phyloP scores from a whole-genome alignment of 768 basidiomycete genomes.

The Tulasnella sp. region DNA sequence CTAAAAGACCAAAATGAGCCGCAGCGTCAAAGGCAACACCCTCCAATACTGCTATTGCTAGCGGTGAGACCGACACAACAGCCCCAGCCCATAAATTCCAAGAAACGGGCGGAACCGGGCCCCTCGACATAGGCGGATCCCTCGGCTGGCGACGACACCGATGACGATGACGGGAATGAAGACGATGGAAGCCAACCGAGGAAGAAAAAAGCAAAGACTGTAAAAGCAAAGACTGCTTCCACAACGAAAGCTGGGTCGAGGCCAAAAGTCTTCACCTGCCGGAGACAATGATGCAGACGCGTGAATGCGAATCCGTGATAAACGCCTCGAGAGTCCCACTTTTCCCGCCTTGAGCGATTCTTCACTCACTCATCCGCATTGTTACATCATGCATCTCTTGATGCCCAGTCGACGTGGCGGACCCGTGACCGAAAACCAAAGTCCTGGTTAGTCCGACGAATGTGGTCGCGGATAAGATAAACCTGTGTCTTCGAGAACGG shows the following conservation, averaged over 20 bases:
- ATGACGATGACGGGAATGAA: neutral
- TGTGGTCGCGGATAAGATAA: too few relatives aligned
- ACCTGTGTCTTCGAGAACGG: too few relatives aligned
- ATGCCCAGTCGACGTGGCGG: too few relatives aligned
- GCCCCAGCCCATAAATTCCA: neutral
- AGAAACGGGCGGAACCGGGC: neutral
- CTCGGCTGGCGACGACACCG: neutral
- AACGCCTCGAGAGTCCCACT: neutral
- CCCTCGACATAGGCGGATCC: neutral
- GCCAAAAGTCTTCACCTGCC: neutral
- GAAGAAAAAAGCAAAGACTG: constrained; percentile 14
- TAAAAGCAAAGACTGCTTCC: neutral
- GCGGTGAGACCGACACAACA: neutral
- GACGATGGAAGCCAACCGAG: constrained; percentile 10
- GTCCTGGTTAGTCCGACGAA: too few relatives aligned
- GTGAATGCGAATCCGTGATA: neutral
- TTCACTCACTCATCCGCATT: too few relatives aligned
- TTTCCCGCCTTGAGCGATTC: neutral
- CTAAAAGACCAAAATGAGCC: neutral
- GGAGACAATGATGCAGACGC: neutral
- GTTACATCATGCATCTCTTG: too few relatives aligned
- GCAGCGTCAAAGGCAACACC: neutral
- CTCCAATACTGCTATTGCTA: neutral
- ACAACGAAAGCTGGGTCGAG: neutral
- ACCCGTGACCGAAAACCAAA: too few relatives aligned